Base-by-base conservation (phyloP, 768 basidiomycete species). In the Lactarius hatsudake region DNA sequence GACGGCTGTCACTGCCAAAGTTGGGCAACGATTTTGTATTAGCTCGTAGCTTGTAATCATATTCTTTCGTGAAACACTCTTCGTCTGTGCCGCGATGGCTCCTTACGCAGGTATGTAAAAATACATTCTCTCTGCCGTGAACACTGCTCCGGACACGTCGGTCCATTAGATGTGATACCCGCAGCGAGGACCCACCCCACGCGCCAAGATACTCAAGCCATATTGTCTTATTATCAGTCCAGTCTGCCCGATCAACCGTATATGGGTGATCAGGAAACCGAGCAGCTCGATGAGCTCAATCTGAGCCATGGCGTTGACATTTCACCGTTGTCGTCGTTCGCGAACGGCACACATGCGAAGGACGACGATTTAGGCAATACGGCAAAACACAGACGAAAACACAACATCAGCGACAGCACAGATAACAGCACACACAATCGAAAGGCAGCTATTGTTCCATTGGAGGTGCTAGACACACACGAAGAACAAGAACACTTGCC, bases 181-280 rank as follows among this genome's bases (percentile, higher is more conserved):
- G 12, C n/a, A 10, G 55, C 68, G 59, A 74, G 76, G 53, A 74
- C 75, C 45, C 72, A 56, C 51, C 38, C 72, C 28, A 67, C 71
- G 10, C 76, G 77, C 48, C 73, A 72, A 61, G 82, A 84, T 55
- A 78, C 81, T 36, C 81, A 83, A 58, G 74, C 76, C 57, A 81
- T 83, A 68, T 73, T 84, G 61, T 82, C 82, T 23, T 83, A 85
- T 74, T 87, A 86, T 77, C 81, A 85, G 72, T 85, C 86, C 9
- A 77, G 84, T 65, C 77, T 83, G 64, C 81, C 86, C 68, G 74
- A 72, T 28, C 76, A 76, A 61, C 70, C 74, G 8, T 77, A 73
- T 69, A 66, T 71, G 58, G 28, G 3, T 13, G 64, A 65, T 51
- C 71, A 38, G 73, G 70, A 45, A 64, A 66, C n/a, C 30, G 17